Evolutionary conservation across 805 yeast genomes (phyloP).

Genomic region (Kodamaea leandrae): DNA sequence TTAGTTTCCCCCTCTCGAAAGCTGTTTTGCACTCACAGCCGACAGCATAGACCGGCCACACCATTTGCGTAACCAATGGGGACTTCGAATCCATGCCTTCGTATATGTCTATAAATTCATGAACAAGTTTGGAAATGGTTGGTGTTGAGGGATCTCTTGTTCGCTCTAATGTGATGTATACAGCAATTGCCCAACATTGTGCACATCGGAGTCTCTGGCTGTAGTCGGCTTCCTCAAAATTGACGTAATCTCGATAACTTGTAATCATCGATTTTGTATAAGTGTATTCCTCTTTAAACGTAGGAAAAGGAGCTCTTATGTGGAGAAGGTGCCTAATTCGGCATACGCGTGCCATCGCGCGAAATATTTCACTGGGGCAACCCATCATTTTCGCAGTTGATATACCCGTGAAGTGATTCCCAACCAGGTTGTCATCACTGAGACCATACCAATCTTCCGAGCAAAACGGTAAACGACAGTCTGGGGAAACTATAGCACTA

Average conservation of each 20-base stretch:
- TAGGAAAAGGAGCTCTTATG: constrained; percentile 9
- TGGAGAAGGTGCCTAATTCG: constrained; percentile 28
- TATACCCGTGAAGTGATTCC: constrained; percentile 18
- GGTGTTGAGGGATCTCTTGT: constrained; percentile 26
- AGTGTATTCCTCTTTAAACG: constrained; percentile 21
- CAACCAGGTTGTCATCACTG: too few species aligned
- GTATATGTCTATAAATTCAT: constrained; percentile 50
- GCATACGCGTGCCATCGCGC: constrained; percentile 46
- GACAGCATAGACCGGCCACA: constrained; percentile 57
- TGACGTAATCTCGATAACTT: constrained; percentile 48
- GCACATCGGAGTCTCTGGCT: constrained; percentile 48
- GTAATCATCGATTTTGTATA: constrained; percentile 35
- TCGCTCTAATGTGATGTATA: constrained; percentile 25
- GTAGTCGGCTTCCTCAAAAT: constrained; percentile 27
- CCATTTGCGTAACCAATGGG: constrained; percentile 58
- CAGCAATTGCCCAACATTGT: constrained; percentile 54
- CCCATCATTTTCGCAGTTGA: constrained; percentile 58
- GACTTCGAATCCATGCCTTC: constrained; percentile 43
- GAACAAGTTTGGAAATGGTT: constrained; percentile 29
- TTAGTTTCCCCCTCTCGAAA: constrained; percentile 29
- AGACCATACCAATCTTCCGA: constrained; percentile 53
- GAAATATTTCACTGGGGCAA: constrained; percentile 58
- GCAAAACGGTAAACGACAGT: constrained; percentile 54
- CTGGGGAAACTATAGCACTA: constrained; percentile 54
- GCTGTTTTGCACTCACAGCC: constrained; percentile 42